Conservation (phyloP, 2,329 filamentous ascomycete species). For the Thelonectria blattea region DNA sequence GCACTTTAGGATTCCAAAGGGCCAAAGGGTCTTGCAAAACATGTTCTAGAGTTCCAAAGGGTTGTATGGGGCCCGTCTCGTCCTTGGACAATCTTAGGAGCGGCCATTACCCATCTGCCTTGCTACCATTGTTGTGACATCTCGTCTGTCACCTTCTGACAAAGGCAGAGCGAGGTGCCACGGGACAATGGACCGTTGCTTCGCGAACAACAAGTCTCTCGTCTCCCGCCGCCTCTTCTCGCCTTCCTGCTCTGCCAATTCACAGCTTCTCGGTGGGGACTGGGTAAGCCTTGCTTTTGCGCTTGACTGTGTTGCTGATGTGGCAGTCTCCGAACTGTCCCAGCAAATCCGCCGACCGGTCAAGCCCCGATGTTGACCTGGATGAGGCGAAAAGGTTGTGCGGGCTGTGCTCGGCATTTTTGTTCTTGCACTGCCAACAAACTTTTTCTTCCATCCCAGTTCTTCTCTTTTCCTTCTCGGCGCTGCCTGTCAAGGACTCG, state of each 20-base stretch:
- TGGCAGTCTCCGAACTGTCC: conserved; percentile 12
- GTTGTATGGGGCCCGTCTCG: conserved; percentile 16
- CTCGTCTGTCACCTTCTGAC: conserved; percentile 3
- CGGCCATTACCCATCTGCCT: conserved; percentile 3
- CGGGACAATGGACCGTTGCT: conserved; percentile 1
- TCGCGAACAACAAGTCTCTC: not conserved
- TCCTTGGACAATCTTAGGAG: conserved; percentile 21
- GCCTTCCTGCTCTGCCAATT: conserved; percentile 22
- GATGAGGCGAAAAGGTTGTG: conserved; percentile 14
- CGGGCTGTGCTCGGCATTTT: conserved; percentile 4
- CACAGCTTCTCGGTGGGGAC: conserved; percentile 29
- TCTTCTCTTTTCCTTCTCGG: not conserved
- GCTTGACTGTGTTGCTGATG: conserved; percentile 21
- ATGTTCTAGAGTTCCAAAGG: conserved; percentile 6
- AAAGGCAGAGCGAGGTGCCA: not conserved
- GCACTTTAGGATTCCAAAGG: not conserved
- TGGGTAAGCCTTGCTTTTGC: conserved; percentile 18
- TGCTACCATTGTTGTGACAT: conserved; percentile 9
- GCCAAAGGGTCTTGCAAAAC: conserved; percentile 6
- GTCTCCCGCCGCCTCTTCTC: conserved; percentile 21
- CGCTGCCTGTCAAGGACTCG: not conserved
- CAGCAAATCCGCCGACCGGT: conserved; percentile 2
- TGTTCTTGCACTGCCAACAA: not conserved
- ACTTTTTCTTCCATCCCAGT: not conserved
- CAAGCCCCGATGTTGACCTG: not conserved